Conservation (phyloP, 352 stramenopile species). For the Globisporangium cylindrosporum region DNA sequence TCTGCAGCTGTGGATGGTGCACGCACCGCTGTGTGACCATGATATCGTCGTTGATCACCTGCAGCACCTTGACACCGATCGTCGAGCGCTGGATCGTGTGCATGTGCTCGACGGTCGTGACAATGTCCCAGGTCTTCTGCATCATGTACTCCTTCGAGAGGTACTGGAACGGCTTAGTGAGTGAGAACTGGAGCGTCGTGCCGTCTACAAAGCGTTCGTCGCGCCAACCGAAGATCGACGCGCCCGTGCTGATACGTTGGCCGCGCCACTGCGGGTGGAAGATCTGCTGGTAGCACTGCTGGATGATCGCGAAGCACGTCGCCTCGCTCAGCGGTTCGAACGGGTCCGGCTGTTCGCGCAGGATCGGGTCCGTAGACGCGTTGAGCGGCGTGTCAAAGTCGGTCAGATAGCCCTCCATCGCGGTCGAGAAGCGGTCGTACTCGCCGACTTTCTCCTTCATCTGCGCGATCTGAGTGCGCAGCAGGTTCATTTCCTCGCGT, state of each 20-base stretch:
- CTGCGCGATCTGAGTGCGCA: constrained; percentile 32
- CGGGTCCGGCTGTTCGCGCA: constrained; percentile 3
- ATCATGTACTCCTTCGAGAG: constrained; percentile 36
- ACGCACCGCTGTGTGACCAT: constrained; percentile 42
- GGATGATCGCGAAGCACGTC: constrained; percentile 45
- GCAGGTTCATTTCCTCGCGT: constrained; percentile 27
- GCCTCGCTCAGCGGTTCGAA: constrained; percentile 25
- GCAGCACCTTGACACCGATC: constrained; percentile 41
- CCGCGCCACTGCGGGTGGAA: constrained; percentile 36
- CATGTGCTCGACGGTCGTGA: constrained; percentile 50
- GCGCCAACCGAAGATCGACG: constrained; percentile 45
- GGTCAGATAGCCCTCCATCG: constrained; percentile 30
- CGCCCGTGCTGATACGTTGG: constrained; percentile 36
- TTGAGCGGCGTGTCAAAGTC: constrained; percentile 25
- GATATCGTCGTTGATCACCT: constrained; percentile 50
- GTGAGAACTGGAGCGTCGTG: constrained; percentile 44
- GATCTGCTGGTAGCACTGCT: constrained; percentile 50
- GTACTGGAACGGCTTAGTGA: constrained; percentile 31
- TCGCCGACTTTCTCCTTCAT: constrained; percentile 34
- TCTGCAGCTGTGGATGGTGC: constrained; percentile 46
- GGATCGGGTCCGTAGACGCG: constrained; percentile 2
- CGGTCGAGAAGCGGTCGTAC: constrained; percentile 41
- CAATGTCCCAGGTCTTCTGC: constrained; percentile 48
- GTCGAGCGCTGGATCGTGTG: constrained; percentile 51
- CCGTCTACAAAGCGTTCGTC: constrained; percentile 51